Evolutionary conservation across 176 grass and related monocot species (phyloP).

Genomic region (Aegilops longissima): DNA sequence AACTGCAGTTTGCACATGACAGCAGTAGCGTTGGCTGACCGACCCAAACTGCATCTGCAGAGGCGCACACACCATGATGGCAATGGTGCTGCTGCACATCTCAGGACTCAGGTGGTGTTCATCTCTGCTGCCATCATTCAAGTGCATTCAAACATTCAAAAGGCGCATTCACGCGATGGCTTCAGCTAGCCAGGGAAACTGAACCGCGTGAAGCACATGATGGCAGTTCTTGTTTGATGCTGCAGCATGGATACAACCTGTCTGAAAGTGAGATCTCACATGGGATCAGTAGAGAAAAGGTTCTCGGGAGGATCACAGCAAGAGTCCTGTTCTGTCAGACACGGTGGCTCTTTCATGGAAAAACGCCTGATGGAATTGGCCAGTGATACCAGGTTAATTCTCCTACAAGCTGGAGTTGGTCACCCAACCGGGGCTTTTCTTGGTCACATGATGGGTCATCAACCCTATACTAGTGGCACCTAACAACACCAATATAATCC

Average conservation of each 20-base stretch:
- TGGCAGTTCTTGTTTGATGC: too few species aligned
- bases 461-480: neutral
- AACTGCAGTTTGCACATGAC: slow-evolving; percentile 2
- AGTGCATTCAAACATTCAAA: neutral
- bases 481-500: neutral
- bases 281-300: neutral
- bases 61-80: neutral
- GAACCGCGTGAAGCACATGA: neutral
- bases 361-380: neutral
- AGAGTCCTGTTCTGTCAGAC: neutral
- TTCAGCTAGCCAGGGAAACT: neutral
- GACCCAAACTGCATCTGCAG: neutral
- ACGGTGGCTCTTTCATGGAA: neutral
- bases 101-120: slow-evolving; percentile 13
- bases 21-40: neutral
- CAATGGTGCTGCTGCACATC: neutral
- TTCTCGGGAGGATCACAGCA: neutral
- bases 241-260: neutral
- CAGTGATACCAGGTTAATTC: neutral
- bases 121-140: slow-evolving; percentile 16
- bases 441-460: slow-evolving; percentile 23
- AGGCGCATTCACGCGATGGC: neutral
- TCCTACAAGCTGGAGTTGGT: neutral
- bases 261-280: neutral
- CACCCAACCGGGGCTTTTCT: slow-evolving; percentile 8